phyloP scores from a whole-genome alignment of 1,139 yeast genomes.

The Chernovozyma sophiae-reginae region DNA sequence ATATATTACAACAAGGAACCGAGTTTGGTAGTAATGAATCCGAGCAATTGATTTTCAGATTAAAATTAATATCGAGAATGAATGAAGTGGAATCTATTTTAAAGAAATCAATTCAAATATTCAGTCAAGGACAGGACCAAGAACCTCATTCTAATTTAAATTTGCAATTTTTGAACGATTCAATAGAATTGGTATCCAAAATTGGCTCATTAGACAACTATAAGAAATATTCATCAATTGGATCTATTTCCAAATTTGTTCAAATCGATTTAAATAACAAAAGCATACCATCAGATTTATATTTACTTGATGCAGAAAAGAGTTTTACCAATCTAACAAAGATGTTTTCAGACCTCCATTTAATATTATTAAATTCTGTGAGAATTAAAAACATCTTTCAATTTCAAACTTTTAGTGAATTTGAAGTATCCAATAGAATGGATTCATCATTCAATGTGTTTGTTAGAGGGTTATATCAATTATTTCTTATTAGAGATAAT shows the following conservation, averaged over 20 bases:
- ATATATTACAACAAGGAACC: slow-evolving; percentile 13
- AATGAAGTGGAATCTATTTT: slow-evolving; percentile 27
- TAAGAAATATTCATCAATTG: slow-evolving; percentile 17
- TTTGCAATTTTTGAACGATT: slow-evolving; percentile 14
- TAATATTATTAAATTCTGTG: slow-evolving; percentile 19
- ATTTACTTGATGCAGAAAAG: slow-evolving; percentile 17
- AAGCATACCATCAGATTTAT: slow-evolving; percentile 50
- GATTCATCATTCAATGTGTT: slow-evolving; percentile 42
- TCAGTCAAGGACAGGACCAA: slow-evolving; percentile 8
- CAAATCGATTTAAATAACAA: slow-evolving; percentile 54
- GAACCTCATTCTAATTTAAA: slow-evolving; percentile 5
- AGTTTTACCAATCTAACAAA: slow-evolving; percentile 29
- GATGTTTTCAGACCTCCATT: slow-evolving; percentile 31
- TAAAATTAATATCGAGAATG: slow-evolving; percentile 24
- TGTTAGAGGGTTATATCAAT: slow-evolving; percentile 58
- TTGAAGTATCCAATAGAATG: slow-evolving; percentile 25
- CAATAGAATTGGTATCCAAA: slow-evolving; percentile 11
- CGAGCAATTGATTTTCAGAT: slow-evolving; percentile 19
- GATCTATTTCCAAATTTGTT: slow-evolving; percentile 44
- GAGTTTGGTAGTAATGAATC: not conserved
- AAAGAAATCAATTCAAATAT: slow-evolving; percentile 19
- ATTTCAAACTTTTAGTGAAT: slow-evolving; percentile 32
- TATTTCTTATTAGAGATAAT: slow-evolving; percentile 59
- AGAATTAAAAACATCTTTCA: slow-evolving; percentile 27
- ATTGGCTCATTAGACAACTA: slow-evolving; percentile 8